These are phyloP conservation scores for Infundibulicybe gibba DNA, from an alignment of 768 basidiomycete species.

Conservation along the genomic window DNA sequence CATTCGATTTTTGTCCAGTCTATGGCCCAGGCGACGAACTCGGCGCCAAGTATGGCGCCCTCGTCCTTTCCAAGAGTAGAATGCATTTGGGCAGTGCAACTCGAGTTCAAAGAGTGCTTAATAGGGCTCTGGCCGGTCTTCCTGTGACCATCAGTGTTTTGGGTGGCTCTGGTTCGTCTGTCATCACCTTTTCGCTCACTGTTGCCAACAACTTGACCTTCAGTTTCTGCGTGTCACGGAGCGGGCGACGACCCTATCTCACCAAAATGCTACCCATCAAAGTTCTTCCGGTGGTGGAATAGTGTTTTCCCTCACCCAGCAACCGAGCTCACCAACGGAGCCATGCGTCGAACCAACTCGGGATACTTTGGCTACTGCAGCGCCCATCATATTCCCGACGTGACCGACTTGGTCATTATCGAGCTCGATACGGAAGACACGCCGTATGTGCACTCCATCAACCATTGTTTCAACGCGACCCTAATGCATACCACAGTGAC, in stretches of 20 bases:
- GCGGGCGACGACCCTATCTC: slow-evolving; percentile 89
- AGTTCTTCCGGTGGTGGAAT: slow-evolving; percentile 98
- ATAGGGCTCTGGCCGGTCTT: slow-evolving; percentile 78
- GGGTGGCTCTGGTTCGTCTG: slow-evolving; percentile 74
- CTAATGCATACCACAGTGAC: slow-evolving; percentile 42
- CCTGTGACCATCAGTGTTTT: slow-evolving; percentile 89
- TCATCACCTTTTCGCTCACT: neutral
- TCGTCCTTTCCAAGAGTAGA: slow-evolving; percentile 69
- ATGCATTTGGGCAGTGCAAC: slow-evolving; percentile 79
- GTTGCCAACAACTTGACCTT: no score
- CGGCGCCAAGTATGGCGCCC: slow-evolving; percentile 73
- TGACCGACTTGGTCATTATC: slow-evolving; percentile 90
- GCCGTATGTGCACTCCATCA: slow-evolving; percentile 49
- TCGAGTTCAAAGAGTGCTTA: slow-evolving; percentile 77
- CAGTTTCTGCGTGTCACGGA: slow-evolving; percentile 92
- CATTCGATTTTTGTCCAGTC: slow-evolving; percentile 90
- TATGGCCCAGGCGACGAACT: slow-evolving; percentile 82
- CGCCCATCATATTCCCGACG: slow-evolving; percentile 89
- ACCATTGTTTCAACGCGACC: no score
- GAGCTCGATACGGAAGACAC: slow-evolving; percentile 93
- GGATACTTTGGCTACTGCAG: slow-evolving; percentile 96
- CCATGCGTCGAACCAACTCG: slow-evolving; percentile 87
- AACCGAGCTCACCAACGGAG: slow-evolving; percentile 96
- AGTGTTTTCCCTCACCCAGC: slow-evolving; percentile 97
- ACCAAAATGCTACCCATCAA: slow-evolving; percentile 85